phyloP scores from a whole-genome alignment of 257 asterid genomes.

The Solanum sejunctum region DNA sequence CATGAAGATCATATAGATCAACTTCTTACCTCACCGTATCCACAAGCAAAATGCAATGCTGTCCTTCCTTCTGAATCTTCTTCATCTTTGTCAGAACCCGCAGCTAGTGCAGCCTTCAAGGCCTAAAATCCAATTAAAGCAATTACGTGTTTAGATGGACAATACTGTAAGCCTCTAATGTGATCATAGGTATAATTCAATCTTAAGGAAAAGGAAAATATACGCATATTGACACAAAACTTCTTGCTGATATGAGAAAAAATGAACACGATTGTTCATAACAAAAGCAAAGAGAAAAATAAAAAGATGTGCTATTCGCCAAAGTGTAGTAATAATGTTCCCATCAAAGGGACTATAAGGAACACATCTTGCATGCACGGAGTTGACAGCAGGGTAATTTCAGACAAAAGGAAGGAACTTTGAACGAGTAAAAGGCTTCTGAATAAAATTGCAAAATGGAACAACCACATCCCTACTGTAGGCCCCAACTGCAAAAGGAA shows the following conservation, averaged over 20 bases:
- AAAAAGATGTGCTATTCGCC: not conserved
- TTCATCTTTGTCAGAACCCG: conserved; percentile 91
- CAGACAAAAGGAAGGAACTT: not conserved
- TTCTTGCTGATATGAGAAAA: not conserved
- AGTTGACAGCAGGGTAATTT: not conserved
- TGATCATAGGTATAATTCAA: not conserved
- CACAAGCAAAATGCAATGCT: conserved; percentile 98
- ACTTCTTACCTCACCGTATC: conserved; percentile 84
- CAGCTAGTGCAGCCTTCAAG: conserved; percentile 68
- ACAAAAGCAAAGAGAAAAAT: not conserved
- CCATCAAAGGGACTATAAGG: not conserved
- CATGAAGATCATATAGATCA: not conserved
- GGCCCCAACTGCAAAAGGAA: not conserved
- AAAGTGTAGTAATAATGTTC: not conserved
- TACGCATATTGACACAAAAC: not conserved
- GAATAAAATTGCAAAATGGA: not conserved
- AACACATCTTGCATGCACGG: not conserved
- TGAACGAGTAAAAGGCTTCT: not conserved
- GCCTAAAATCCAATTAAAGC: conserved; percentile 32
- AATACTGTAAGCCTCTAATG: not conserved
- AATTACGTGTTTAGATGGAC: not conserved
- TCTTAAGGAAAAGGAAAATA: not conserved
- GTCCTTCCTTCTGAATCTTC: conserved; percentile 99
- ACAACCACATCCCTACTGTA: not conserved
- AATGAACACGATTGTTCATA: not conserved